Base-by-base conservation (phyloP, 2,329 filamentous ascomycete species). In the Pseudogymnoascus sp. region DNA sequence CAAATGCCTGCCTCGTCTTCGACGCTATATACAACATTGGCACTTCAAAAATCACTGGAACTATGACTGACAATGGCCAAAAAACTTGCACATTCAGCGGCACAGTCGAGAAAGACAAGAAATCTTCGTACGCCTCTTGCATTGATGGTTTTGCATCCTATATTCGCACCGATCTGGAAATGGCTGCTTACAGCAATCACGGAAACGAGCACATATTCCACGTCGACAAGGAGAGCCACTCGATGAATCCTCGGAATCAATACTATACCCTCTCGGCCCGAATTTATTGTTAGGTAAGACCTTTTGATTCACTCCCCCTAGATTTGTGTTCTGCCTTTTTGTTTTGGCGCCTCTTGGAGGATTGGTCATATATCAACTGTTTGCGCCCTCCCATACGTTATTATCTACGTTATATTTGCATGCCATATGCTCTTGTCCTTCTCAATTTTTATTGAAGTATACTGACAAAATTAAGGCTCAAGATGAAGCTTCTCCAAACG, bases 221-320 rank as follows among this genome's bases (percentile, higher is more conserved):
- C 8, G 7, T 51, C 27, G 27, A 13, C 15, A 51, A 51, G n/a
- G 44, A 51, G 44, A 10, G n/a, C 13, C 44, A 51, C 25, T 51
- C 44, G 7, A 10, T 27, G 10, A 31, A 51, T n/a, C 44, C 44
- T 4, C 27, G 25, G 8, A 51, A 51, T 21, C 44, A 51, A 51
- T 51, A 31, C 27, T 51, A 51, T 51, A 51, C 44, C 31, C 44
- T 51, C 44, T 51, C 44, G 44, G 44, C 44, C 44, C 44, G 27
- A 51, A 15, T 51, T 4, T 51, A 51, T 8, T 51, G 44, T 31
- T 51, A 51, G 44, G 44, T 51, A 31, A 51, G 44, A 51, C 25
- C 12, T 29, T 51, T 31, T 2, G 3, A 51, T 27, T 17, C 27
- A 51, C 25, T 29, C 42, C 27, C 13, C 27, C 27, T 51, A 31